Evolutionary conservation across 2,329 filamentous ascomycete species (phyloP), one percentile per base, ranked within the genome.

Genomic region (Aspergillus melleus): DNA sequence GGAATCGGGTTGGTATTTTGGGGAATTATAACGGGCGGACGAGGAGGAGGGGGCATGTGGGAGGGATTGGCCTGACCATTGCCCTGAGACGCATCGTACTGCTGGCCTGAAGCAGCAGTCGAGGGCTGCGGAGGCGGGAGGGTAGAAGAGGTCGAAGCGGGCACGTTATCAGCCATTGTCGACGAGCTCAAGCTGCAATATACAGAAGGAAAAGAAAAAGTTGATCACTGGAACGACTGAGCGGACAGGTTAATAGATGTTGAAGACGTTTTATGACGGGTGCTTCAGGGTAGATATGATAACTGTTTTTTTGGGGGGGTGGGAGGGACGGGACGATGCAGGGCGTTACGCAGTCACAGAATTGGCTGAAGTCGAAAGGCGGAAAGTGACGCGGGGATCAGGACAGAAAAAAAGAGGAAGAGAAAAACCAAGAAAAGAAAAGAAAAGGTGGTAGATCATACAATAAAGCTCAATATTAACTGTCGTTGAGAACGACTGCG

Each of bases 1-100:
- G 93, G 93, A 72, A 97, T 95, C 51, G 93, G 91, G 73, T 97
- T 97, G 74, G 87, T 97, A 82, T 97, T 98, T 79, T 95, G 92
- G 29, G 94, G 93, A 72, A 98, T 98, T 76, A 89, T 87, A 66
- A 90, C 85, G 56, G 88, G 86, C 50, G 96, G 90, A 62, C 96
- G 88, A 67, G 93, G 90, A 63, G 92, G 92, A 59, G 94, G 93
- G 60, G 91, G 90, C 90, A 97, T 93, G 77, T 95, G 90, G 66
- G 85, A 80, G 64, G 87, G 84, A 74, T 88, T 88, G 65, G 82
- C 79, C 79, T 91, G 89, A 67, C 84, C 84, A 73, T 89, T 89
- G 68, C 77, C 78, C 79, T 91, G 90, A 68, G 85, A 84, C 73
- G 86, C 87, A 73, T 93, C 90, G 78, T 90, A 93, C 75, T 78